Evolutionary conservation across 1,139 yeast genomes (phyloP).

Genomic region (Pichia sp.): DNA sequence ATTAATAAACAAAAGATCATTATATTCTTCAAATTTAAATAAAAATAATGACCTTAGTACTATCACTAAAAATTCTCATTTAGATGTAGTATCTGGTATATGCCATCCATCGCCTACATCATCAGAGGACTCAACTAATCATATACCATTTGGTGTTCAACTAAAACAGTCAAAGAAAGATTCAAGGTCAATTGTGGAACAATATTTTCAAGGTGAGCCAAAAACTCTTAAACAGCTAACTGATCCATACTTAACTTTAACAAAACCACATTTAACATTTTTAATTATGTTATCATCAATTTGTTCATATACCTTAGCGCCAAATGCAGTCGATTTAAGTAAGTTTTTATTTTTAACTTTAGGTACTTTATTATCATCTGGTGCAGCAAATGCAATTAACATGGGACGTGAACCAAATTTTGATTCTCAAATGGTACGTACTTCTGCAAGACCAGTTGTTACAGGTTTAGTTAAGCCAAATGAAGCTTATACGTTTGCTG

Average conservation of each 20-base stretch:
- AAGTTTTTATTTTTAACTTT: conserved; percentile 65
- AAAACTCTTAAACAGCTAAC: conserved; percentile 32
- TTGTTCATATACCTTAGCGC: conserved; percentile 90
- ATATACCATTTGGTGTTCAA: conserved; percentile 56
- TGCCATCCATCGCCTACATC: conserved; percentile 21
- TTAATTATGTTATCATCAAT: conserved; percentile 86
- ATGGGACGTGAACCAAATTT: conserved; percentile 95
- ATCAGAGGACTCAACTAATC: conserved; percentile 14
- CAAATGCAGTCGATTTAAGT: conserved; percentile 64
- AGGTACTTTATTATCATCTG: conserved; percentile 86
- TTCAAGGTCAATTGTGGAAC: conserved; percentile 22
- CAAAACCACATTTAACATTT: conserved; percentile 85
- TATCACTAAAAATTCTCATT: neutral
- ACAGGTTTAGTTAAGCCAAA: conserved; percentile 67
- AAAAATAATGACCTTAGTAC: neutral
- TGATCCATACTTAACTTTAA: conserved; percentile 65
- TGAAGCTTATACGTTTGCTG: conserved; percentile 80
- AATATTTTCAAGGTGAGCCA: conserved; percentile 21
- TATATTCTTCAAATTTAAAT: conserved; percentile 14
- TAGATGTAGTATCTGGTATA: conserved; percentile 10
- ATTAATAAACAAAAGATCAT: neutral
- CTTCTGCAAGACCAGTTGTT: conserved; percentile 86
- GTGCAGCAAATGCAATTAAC: conserved; percentile 93
- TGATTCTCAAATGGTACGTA: conserved; percentile 83
- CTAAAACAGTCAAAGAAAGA: conserved; percentile 26